A percentile compares a stretch with the other conserved stretches of the same genome.
These are phyloP conservation scores for Mortierella antarctica DNA, from an alignment of 192 early-diverging fungal genomes.

Conservation along the genomic window DNA sequence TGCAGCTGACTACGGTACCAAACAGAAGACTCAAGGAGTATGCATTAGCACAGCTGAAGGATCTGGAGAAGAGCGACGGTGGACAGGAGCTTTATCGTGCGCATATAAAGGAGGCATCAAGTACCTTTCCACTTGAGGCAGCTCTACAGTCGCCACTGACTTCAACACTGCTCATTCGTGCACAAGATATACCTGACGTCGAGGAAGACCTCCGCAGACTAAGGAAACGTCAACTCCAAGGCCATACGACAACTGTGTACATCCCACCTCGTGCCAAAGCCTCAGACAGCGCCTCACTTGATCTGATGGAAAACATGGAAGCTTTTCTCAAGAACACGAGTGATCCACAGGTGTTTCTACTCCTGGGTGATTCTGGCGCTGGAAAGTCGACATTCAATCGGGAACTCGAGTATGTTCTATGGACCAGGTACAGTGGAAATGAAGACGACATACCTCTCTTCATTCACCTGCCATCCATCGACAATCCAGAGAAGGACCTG, in stretches of 20 bases:
- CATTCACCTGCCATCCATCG: background rate
- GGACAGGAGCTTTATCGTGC: background rate
- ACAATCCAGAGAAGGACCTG: background rate
- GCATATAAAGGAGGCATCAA: background rate
- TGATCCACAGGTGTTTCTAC: background rate
- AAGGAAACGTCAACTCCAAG: background rate
- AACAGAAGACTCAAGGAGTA: too few species aligned
- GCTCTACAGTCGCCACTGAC: background rate
- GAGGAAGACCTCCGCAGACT: background rate
- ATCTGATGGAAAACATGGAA: background rate
- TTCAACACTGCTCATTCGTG: background rate
- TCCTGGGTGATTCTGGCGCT: conserved; percentile 15
- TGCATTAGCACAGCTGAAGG: too few species aligned
- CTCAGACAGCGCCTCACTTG: background rate
- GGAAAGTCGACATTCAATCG: conserved; percentile 10
- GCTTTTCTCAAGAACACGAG: background rate
- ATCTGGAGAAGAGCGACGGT: too few species aligned
- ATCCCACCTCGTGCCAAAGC: conserved; percentile 4
- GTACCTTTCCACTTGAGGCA: background rate
- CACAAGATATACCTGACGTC: background rate
- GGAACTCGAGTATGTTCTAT: background rate
- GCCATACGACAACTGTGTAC: background rate
- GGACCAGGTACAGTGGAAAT: background rate
- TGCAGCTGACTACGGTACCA: too few species aligned
- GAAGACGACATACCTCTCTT: background rate